phyloP scores from a whole-genome alignment of 1,284 basidiomycete genomes.

The Pseudozyma tsukubaensis region DNA sequence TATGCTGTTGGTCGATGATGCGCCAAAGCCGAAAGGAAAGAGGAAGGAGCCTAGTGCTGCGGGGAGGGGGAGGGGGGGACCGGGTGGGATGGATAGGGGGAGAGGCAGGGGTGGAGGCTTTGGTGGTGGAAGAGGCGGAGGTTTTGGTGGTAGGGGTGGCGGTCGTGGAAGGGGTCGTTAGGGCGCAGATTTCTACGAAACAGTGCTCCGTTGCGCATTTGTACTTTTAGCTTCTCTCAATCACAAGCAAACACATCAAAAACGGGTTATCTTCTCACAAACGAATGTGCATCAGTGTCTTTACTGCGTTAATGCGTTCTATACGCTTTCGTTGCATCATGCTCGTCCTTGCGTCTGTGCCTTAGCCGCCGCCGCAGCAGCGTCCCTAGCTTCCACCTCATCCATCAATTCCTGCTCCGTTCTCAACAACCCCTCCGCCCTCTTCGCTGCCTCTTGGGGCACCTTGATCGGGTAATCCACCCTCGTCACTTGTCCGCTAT shows the following conservation, averaged over 20 bases:
- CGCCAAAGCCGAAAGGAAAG: slow-evolving; percentile 86
- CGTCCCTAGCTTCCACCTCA: slow-evolving; percentile 45
- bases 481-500: slow-evolving; percentile 58
- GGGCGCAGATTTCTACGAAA: background rate
- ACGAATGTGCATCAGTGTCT: too few relatives aligned
- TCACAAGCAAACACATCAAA: background rate
- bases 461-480: slow-evolving; percentile 54
- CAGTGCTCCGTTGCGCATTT: background rate
- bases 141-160: slow-evolving; percentile 27
- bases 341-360: slow-evolving; percentile 3
- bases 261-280: too few relatives aligned
- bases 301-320: too few relatives aligned
- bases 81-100: slow-evolving; percentile 41
- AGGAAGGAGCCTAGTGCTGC: slow-evolving; percentile 50
- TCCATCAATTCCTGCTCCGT: slow-evolving; percentile 42
- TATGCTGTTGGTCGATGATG: slow-evolving; percentile 95
- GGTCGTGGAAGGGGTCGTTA: slow-evolving; percentile 26
- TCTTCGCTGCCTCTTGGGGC: slow-evolving; percentile 39
- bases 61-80: slow-evolving; percentile 40
- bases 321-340: background rate
- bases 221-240: slow-evolving; percentile 16
- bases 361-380: slow-evolving; percentile 25
- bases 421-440: slow-evolving; percentile 51
- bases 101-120: slow-evolving; percentile 57
- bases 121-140: slow-evolving; percentile 2